phyloP scores from a whole-genome alignment of 345 rosid genomes.

The Limnanthes douglasii region DNA sequence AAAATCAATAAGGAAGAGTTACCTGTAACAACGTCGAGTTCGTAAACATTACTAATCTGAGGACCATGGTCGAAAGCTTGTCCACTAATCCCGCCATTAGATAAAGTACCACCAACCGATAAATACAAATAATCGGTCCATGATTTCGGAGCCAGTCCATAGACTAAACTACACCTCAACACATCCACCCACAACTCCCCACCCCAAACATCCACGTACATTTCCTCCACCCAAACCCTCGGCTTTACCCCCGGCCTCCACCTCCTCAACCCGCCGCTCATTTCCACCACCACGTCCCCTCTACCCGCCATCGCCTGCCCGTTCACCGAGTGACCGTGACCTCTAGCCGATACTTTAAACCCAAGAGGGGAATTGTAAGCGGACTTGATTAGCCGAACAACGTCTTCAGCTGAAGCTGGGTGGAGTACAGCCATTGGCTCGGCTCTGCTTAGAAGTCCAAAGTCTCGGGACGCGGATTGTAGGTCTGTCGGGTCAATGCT shows the following conservation, averaged over 20 bases:
- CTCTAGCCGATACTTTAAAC: conserved; percentile 71
- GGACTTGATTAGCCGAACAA: conserved; percentile 39
- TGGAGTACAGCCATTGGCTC: conserved; percentile 56
- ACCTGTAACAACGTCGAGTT: conserved; percentile 97
- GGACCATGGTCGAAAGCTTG: conserved; percentile 98
- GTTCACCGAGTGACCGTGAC: conserved; percentile 93
- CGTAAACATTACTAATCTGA: conserved; percentile 76
- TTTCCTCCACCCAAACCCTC: conserved; percentile 28
- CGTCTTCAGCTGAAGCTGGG: conserved; percentile 62
- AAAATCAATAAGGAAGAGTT: no score
- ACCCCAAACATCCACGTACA: conserved; percentile 89
- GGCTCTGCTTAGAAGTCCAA: conserved; percentile 38
- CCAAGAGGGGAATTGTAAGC: conserved; percentile 30
- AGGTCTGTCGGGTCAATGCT: conserved; percentile 42
- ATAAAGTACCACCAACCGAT: conserved; percentile 91
- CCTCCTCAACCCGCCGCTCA: conserved; percentile 18
- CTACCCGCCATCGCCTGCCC: conserved; percentile 58
- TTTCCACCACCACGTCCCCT: conserved; percentile 70
- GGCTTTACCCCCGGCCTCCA: conserved; percentile 15
- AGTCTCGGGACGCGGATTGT: conserved; percentile 42
- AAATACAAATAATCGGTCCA: conserved; percentile 98
- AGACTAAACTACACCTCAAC: conserved; percentile 41
- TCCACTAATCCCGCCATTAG: conserved; percentile 96
- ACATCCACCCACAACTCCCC: conserved; percentile 98
- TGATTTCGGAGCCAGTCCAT: conserved; percentile 84